Conservation (phyloP, 805 yeast species). For the Starmera quercuum region DNA sequence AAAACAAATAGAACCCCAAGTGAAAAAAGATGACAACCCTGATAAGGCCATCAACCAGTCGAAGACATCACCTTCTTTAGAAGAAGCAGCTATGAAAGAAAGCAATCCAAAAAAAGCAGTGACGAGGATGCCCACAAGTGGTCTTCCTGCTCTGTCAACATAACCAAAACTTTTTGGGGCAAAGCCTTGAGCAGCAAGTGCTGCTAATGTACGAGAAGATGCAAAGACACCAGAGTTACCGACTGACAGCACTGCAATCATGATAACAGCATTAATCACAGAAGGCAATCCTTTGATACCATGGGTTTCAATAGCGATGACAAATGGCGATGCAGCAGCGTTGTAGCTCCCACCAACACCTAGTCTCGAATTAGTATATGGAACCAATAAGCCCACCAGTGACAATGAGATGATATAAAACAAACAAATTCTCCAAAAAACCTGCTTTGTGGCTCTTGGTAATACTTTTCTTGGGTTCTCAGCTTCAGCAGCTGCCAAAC, state of each 20-base stretch:
- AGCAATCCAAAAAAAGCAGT: conserved; percentile 48
- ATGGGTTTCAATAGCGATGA: conserved; percentile 52
- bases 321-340: conserved; percentile 66
- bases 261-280: conserved; percentile 52
- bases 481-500: conserved; percentile 70
- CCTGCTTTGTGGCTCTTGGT: conserved; percentile 69
- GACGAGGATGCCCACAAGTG: conserved; percentile 42
- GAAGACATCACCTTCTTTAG: conserved; percentile 41
- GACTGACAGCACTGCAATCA: conserved; percentile 56
- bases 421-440: conserved; percentile 65
- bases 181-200: conserved; percentile 53
- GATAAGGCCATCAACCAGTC: conserved; percentile 52
- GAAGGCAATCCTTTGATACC: conserved; percentile 47
- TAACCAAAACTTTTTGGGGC: conserved; percentile 48
- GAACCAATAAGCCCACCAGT: conserved; percentile 58
- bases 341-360: conserved; percentile 41
- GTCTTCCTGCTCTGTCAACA: conserved; percentile 56
- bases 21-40: conserved; percentile 48
- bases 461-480: conserved; percentile 54
- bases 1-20: conserved; percentile 51
- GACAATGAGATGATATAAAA: conserved; percentile 52
- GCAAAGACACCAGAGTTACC: conserved; percentile 58
- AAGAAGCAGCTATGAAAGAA: conserved; percentile 44
- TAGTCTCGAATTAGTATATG: conserved; percentile 42
- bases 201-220: conserved; percentile 51